These are phyloP conservation scores for Lepidium africanum DNA, from an alignment of 345 rosid genomes.

Conservation along the genomic window DNA sequence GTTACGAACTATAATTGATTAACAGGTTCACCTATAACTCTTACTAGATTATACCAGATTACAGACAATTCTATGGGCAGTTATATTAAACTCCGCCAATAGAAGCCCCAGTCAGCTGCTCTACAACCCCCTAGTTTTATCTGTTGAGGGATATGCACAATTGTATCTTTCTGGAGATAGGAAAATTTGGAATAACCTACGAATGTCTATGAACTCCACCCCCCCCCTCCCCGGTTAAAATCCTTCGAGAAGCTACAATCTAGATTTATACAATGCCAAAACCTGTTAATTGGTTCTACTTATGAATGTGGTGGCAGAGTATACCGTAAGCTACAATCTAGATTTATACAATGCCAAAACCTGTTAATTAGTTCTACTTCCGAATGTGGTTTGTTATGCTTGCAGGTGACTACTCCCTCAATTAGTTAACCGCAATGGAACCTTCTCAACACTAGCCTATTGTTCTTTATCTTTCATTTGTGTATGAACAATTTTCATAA, in stretches of 20 bases:
- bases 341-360: conserved; percentile 5
- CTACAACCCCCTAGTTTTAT: neutral
- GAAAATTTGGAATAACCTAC: neutral
- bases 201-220: neutral
- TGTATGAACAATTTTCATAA: neutral
- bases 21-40: neutral
- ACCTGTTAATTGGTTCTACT: neutral
- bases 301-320: neutral
- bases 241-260: neutral
- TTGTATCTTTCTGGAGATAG: neutral
- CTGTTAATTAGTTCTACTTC: neutral
- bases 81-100: too few relatives aligned
- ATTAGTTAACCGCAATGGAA: neutral
- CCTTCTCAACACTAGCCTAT: conserved; percentile 5
- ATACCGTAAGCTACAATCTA: too few relatives aligned
- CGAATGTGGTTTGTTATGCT: conserved; percentile 4
- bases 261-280: conserved; percentile 6
- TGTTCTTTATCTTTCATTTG: neutral
- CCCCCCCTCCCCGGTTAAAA: neutral
- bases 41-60: conserved; percentile 1
- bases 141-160: neutral
- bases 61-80: neutral
- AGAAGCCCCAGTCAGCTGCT: neutral
- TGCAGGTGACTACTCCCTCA: neutral
- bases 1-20: neutral